A percentile compares a stretch with the other conserved stretches of the same genome.
Conservation (phyloP, 805 yeast species). For the Hyphopichia homilentoma region DNA sequence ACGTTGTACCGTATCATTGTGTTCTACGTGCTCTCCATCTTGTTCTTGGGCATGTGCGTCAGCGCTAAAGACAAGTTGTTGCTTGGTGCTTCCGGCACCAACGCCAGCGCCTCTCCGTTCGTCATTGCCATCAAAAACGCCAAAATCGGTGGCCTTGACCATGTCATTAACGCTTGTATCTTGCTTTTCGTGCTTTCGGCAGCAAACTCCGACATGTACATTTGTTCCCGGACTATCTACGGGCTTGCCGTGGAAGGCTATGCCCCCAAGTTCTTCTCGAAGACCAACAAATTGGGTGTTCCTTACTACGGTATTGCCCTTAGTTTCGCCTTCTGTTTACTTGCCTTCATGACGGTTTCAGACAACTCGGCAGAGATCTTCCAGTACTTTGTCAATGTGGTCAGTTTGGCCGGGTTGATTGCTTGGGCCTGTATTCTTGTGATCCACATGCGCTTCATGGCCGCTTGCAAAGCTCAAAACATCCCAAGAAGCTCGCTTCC, state of each 20-base stretch:
- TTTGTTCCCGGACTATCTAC: slow-evolving; percentile 16
- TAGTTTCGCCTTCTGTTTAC: slow-evolving; percentile 51
- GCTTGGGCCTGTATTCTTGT: slow-evolving; percentile 72
- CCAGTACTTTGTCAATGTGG: slow-evolving; percentile 69
- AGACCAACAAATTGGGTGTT: slow-evolving; percentile 58
- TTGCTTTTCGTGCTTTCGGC: slow-evolving; percentile 9
- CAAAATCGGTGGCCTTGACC: slow-evolving; percentile 58
- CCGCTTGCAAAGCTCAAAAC: slow-evolving; percentile 67
- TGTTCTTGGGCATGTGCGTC: slow-evolving; percentile 66
- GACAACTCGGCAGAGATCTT: slow-evolving; percentile 55
- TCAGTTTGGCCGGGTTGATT: slow-evolving; percentile 69
- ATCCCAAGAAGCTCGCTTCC: slow-evolving; percentile 51
- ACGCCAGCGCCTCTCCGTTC: slow-evolving; percentile 69
- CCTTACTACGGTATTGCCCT: slow-evolving; percentile 58
- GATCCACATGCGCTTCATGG: slow-evolving; percentile 63
- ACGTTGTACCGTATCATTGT: slow-evolving; percentile 66
- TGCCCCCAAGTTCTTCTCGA: slow-evolving; percentile 14
- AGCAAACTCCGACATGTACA: slow-evolving; percentile 17
- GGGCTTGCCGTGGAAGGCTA: slow-evolving; percentile 17
- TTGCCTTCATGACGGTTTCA: slow-evolving; percentile 70
- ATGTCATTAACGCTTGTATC: slow-evolving; percentile 17
- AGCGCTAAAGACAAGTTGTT: slow-evolving; percentile 53
- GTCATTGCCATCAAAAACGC: slow-evolving; percentile 67
- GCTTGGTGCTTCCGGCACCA: slow-evolving; percentile 16
- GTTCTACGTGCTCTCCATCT: slow-evolving; percentile 59